phyloP scores from a whole-genome alignment of 345 rosid species.

The Syzygium oleosum region DNA sequence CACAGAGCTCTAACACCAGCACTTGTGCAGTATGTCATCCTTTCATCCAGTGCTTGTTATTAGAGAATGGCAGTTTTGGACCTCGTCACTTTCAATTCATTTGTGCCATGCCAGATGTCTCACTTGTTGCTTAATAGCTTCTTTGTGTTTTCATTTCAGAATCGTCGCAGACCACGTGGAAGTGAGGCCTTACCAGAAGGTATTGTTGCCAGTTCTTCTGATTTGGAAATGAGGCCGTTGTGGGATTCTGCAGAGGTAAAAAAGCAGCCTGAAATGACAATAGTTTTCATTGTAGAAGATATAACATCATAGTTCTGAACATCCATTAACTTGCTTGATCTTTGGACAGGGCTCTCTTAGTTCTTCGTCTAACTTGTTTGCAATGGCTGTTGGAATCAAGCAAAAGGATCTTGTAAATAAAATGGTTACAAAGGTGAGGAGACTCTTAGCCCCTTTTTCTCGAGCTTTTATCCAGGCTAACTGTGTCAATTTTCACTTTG shows the following conservation, averaged over 20 bases:
- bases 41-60: neutral
- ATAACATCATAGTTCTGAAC: neutral
- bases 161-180: conserved; percentile 39
- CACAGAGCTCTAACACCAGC: conserved; percentile 2
- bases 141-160: conserved; percentile 18
- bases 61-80: neutral
- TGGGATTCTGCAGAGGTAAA: conserved; percentile 51
- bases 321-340: neutral
- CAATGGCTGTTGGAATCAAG: conserved; percentile 52
- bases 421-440: conserved; percentile 45
- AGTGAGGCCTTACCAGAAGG: conserved; percentile 48
- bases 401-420: conserved; percentile 42
- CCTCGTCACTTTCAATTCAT: neutral
- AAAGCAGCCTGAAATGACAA: neutral
- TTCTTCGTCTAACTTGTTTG: conserved; percentile 28
- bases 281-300: neutral
- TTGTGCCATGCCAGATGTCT: neutral
- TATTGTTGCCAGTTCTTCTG: conserved; percentile 30
- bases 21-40: conserved; percentile 34
- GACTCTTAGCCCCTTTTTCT: neutral
- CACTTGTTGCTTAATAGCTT: neutral
- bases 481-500: neutral
- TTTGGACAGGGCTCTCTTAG: conserved; percentile 17
- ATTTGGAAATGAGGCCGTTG: conserved; percentile 53
- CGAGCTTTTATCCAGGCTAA: neutral